Evolutionary conservation across 306 rosid species (phyloP), one percentile per base, ranked within the genome.

Genomic region (Sicyos edulis): DNA sequence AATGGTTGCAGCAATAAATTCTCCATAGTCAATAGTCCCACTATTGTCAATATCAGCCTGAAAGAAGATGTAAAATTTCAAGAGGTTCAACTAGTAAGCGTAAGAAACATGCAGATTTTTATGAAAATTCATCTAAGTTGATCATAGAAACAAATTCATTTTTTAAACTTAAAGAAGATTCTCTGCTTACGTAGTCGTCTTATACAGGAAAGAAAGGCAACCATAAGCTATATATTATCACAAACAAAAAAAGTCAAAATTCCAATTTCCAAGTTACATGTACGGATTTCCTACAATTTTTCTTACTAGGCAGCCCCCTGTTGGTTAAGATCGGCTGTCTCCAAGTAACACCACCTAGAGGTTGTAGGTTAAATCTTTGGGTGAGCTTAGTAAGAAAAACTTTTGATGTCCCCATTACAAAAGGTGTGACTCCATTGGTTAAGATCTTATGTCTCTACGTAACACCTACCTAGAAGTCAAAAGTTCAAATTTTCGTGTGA

Each of bases 41-140:
- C 92, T 88, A 61, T 85, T 88, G 80, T 88, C 92, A 69, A 88
- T 87, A 77, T 88, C 92, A 80, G 92, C 92, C 92, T 88, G 88
- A 22, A 77, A 80, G 74, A 52, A 72, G 42, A 85, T 78, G 61
- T 72, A 78, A 20, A 83, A 80, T 72, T 58, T 44, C 26, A 64
- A 7, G 45, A 71, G 54, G 75, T 21, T 21, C 76, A 64, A 50
- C 70, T 32, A 49, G 69, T 10, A 44, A 64, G 53, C 52, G 6
- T n/a, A 17, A 17, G 2, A 63, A 0, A 26, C 70, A 44, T 44
- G 6, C 32, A 4, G 53, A 65, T 65, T 65, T 32, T 19, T 13
- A 4, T 10, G 17, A 65, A 65, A 44, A 19, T 17, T 65, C 69
- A 62, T 34, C 50, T 5, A 37, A 63, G 19, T 7, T 34, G 10